phyloP scores from a whole-genome alignment of 1,139 yeast genomes.

The Ashbya aceris region DNA sequence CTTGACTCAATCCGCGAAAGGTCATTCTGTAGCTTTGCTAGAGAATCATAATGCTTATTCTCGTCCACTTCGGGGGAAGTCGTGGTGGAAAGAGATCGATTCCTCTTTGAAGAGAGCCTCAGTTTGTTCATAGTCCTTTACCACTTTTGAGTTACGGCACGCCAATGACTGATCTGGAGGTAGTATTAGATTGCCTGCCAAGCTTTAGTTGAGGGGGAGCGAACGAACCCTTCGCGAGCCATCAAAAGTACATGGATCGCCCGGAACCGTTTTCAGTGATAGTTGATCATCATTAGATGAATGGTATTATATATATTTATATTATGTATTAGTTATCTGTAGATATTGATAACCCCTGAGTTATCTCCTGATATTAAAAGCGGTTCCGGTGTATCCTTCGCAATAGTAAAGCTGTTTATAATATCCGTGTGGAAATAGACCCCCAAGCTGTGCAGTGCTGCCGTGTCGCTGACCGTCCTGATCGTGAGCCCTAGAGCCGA shows the following conservation, averaged over 20 bases:
- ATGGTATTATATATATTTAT: too few species aligned
- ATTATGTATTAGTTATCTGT: constrained; percentile 4
- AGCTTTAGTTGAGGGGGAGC: too few species aligned
- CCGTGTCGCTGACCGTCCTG: constrained; percentile 2
- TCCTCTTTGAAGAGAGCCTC: constrained; percentile 12
- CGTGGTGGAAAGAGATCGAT: constrained; percentile 25
- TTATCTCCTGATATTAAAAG: constrained; percentile 18
- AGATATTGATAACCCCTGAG: constrained; percentile 17
- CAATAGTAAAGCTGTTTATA: constrained; percentile 14
- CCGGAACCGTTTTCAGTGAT: too few species aligned
- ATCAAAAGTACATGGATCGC: too few species aligned
- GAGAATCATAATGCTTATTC: constrained; percentile 23
- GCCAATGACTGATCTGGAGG: too few species aligned
- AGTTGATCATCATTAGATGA: too few species aligned
- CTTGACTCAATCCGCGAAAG: constrained; percentile 25
- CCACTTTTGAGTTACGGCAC: too few species aligned
- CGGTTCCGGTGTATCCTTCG: constrained; percentile 6
- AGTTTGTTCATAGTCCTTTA: neutral
- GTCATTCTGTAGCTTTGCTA: constrained; percentile 25
- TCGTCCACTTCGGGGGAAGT: constrained; percentile 23
- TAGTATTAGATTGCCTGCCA: too few species aligned
- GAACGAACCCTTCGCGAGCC: too few species aligned
- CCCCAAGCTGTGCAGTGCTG: neutral
- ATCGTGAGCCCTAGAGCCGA: constrained; percentile 12
- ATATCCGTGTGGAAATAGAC: constrained; percentile 12